phyloP scores from a whole-genome alignment of 2,329 filamentous ascomycete species.

The Chaetomium globosum region DNA sequence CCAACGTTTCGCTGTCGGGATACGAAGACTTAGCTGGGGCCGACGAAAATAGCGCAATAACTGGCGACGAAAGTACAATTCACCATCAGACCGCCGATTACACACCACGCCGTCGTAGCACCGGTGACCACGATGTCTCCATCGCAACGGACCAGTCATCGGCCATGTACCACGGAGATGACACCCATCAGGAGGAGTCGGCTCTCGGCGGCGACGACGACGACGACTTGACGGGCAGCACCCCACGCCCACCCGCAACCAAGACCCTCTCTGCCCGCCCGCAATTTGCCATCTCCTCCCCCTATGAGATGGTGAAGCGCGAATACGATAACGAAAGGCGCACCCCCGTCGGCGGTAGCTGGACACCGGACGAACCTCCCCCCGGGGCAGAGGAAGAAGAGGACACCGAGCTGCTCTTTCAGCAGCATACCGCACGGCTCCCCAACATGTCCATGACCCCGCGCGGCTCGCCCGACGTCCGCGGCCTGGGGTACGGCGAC shows the following conservation, averaged over 20 bases:
- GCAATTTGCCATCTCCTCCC: conserved; percentile 69
- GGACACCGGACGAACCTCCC: conserved; percentile 38
- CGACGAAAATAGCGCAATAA: conserved; percentile 58
- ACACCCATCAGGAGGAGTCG: conserved; percentile 59
- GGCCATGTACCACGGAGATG: conserved; percentile 37
- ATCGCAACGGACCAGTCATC: conserved; percentile 41
- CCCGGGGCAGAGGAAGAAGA: conserved; percentile 41
- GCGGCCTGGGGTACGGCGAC: conserved; percentile 38
- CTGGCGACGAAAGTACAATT: conserved; percentile 55
- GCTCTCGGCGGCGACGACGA: conserved; percentile 66
- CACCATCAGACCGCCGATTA: conserved; percentile 57
- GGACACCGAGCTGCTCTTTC: conserved; percentile 52
- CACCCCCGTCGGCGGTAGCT: conserved; percentile 41
- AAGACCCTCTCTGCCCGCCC: conserved; percentile 50
- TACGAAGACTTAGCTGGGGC: conserved; percentile 82
- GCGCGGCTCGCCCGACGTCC: conserved; percentile 57
- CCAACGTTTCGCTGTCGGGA: conserved; percentile 92
- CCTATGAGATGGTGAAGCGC: conserved; percentile 73
- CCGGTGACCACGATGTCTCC: conserved; percentile 50
- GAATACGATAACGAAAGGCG: conserved; percentile 58
- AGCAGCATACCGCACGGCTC: conserved; percentile 57
- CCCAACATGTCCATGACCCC: conserved; percentile 68
- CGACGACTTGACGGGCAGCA: conserved; percentile 65
- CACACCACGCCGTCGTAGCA: conserved; percentile 39
- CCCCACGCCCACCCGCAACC: conserved; percentile 61